Conservation (phyloP, 441 rosid species). For the Gossypium laxum region DNA sequence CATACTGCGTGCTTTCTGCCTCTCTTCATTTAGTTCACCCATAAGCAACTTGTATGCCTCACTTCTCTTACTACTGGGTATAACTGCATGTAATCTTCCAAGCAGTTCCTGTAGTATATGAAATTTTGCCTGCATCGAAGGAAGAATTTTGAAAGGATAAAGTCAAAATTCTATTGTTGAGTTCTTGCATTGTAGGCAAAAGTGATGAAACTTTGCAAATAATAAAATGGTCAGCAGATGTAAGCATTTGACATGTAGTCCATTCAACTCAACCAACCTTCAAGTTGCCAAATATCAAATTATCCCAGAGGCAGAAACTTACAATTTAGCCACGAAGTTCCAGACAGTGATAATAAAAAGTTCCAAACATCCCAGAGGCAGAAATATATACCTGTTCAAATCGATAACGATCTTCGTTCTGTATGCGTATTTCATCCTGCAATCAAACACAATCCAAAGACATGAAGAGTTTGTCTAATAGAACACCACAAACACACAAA, state of each 20-base stretch:
- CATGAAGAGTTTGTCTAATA: not conserved
- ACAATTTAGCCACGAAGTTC: no score
- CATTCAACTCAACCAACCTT: not conserved
- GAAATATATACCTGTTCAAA: slow-evolving; percentile 66
- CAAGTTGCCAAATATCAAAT: not conserved
- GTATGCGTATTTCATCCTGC: slow-evolving; percentile 79
- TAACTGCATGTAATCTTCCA: slow-evolving; percentile 62
- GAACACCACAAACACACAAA: not conserved
- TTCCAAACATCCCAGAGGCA: slow-evolving; percentile 7
- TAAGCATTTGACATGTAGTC: not conserved
- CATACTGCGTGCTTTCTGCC: slow-evolving; percentile 52
- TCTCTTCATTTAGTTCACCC: slow-evolving; percentile 58
- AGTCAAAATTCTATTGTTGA: not conserved
- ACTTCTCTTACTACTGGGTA: slow-evolving; percentile 35
- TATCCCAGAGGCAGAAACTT: not conserved
- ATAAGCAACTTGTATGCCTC: slow-evolving; percentile 47
- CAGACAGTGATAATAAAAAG: not conserved
- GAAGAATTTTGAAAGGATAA: not conserved
- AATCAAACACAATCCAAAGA: slow-evolving; percentile 14
- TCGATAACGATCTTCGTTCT: slow-evolving; percentile 64
- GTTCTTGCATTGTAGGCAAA: not conserved
- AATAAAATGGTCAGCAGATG: not conserved
- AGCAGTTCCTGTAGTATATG: slow-evolving; percentile 89
- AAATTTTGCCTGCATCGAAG: slow-evolving; percentile 61
- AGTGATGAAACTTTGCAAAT: not conserved